These are phyloP conservation scores for Tetragonia tetragonoides DNA, from an alignment of 148 eudicot genomes.

Conservation along the genomic window DNA sequence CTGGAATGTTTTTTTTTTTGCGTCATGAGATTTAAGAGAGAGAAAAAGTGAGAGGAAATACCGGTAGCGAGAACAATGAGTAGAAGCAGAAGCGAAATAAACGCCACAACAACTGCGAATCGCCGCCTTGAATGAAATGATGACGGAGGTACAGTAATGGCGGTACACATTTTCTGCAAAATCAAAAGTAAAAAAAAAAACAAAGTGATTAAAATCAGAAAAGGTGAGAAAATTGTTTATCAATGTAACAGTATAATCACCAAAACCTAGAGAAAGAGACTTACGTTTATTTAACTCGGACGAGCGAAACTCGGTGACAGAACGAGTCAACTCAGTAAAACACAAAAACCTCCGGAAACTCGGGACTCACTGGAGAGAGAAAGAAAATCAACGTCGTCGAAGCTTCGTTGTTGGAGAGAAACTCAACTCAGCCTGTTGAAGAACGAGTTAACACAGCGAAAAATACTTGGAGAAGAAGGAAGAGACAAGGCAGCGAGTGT, in stretches of 20 bases:
- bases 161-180: conserved; percentile 6
- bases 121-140: conserved; percentile 22
- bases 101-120: conserved; percentile 38
- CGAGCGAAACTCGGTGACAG: too few relatives aligned
- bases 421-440: conserved; percentile 15
- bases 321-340: too few relatives aligned
- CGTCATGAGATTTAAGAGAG: neutral
- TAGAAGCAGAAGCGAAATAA: conserved; percentile 33
- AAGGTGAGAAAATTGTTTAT: neutral
- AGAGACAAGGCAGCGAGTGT: neutral
- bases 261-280: neutral
- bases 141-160: conserved; percentile 4
- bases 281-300: too few relatives aligned
- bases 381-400: neutral
- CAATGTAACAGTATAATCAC: neutral
- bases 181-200: neutral
- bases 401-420: neutral
- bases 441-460: conserved; percentile 19
- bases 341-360: too few relatives aligned
- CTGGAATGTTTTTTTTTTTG: neutral
- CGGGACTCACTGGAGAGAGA: neutral
- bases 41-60: conserved; percentile 8
- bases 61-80: conserved; percentile 28
- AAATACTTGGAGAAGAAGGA: conserved; percentile 14
- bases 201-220: neutral